phyloP scores from a whole-genome alignment of 305 asterid genomes.

The Solanum hybrid region DNA sequence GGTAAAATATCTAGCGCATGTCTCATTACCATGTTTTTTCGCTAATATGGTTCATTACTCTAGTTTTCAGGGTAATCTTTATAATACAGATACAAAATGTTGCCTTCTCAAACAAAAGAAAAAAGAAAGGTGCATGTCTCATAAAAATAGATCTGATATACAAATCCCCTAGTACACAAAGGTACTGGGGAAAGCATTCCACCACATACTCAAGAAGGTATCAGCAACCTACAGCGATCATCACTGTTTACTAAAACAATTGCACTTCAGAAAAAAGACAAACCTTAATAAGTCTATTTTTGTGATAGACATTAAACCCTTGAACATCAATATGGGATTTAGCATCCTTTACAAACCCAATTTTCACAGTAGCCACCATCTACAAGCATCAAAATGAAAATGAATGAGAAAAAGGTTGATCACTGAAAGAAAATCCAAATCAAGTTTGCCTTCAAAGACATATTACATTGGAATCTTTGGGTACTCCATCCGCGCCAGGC shows the following conservation, averaged over 20 bases:
- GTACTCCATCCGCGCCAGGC: slow-evolving; percentile 60
- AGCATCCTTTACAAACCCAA: slow-evolving; percentile 98
- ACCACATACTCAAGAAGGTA: background rate
- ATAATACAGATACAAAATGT: background rate
- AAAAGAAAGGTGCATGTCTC: background rate
- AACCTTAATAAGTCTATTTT: slow-evolving; percentile 96
- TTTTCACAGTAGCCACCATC: slow-evolving; percentile 86
- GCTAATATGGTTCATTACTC: background rate
- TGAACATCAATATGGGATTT: slow-evolving; percentile 89
- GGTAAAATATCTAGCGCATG: background rate
- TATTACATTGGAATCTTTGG: slow-evolving; percentile 63
- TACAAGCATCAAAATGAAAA: slow-evolving; percentile 19
- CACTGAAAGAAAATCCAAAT: background rate
- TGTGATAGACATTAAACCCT: slow-evolving; percentile 96
- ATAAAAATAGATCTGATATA: background rate
- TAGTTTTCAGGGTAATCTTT: background rate
- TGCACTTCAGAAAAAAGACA: slow-evolving; percentile 2
- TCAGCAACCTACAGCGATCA: background rate
- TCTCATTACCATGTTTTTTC: background rate
- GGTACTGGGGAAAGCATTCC: background rate
- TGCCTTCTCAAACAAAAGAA: background rate
- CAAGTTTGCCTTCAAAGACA: background rate
- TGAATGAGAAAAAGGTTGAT: slow-evolving; percentile 9
- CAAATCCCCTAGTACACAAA: background rate
- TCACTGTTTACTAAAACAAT: background rate